Evolutionary conservation across 495 filamentous ascomycete species (phyloP).

Genomic region (Trichoderma asperelloides): DNA sequence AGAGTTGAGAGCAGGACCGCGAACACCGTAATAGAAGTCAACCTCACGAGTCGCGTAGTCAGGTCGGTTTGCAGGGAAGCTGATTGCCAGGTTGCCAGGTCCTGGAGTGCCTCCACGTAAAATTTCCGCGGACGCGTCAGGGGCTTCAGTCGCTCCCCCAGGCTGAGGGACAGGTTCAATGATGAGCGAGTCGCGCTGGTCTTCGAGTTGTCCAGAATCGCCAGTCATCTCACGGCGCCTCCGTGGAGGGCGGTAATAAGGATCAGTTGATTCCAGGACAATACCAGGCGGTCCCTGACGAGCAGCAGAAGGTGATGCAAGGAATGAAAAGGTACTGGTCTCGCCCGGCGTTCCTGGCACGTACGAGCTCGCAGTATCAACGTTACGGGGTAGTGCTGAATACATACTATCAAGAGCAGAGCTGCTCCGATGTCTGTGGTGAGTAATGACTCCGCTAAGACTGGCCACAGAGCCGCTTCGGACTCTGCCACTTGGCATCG

Average conservation of each 20-base stretch:
- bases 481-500: conserved; percentile 50
- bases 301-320: conserved; percentile 44
- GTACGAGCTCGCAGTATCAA: conserved; percentile 43
- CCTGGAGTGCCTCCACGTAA: conserved; percentile 32
- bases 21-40: conserved; percentile 90
- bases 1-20: conserved; percentile 77
- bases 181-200: conserved; percentile 20
- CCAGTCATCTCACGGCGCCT: conserved; percentile 53
- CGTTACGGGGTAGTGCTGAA: conserved; percentile 22
- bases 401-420: conserved; percentile 37
- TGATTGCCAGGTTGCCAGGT: conserved; percentile 20
- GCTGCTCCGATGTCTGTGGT: conserved; percentile 29
- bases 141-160: conserved; percentile 17
- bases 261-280: conserved; percentile 50
- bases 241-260: conserved; percentile 79
- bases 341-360: conserved; percentile 61
- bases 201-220: conserved; percentile 24
- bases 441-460: conserved; percentile 58
- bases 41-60: conserved; percentile 90
- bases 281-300: conserved; percentile 33
- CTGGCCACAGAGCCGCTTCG: conserved; percentile 75
- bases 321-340: conserved; percentile 59
- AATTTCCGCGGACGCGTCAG: conserved; percentile 18
- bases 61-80: conserved; percentile 39
- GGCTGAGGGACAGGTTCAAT: conserved; percentile 5